Evolutionary conservation across 345 rosid species (phyloP), one percentile per base, ranked within the genome.

Genomic region (Pugionium cornutum): DNA sequence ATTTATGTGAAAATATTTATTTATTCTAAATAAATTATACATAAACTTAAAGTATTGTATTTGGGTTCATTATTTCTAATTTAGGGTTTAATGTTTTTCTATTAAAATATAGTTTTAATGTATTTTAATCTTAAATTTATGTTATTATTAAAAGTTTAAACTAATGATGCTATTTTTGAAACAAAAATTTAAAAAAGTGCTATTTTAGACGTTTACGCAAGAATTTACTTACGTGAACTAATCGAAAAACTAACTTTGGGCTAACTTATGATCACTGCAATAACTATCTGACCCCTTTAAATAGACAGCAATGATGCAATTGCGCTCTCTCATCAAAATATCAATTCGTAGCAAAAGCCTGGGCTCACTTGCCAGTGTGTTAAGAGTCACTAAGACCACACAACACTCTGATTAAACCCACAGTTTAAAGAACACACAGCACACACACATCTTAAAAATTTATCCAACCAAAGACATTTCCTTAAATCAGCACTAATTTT

Each of bases 341-440:
- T 63, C 69, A 48, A 56, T 32, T 68, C 46, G 5, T 64, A 64
- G 41, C 52, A 56, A 46, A 61, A 34, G 36, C 69, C 75, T 71
- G 70, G 75, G 70, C 69, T 71, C 65, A 64, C 75, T 64, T 64
- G 70, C 69, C 75, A 71, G 70, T 56, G 75, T 71, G 75, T 71
- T 69, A 62, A 71, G 75, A 64, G 58, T 71, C 64, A 71, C 75
- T 56, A 58, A 64, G 59, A 64, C 65, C 66, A 64, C 57, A 64
- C 57, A 64, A 58, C 67, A 61, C 53, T 37, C 65, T 64, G 65
- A 27, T 68, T 69, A 49, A 72, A 64, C 65, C 53, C 51, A 29
- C 32, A 71, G 75, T 40, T 64, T 40, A 18, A 18, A 18, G 18
- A 18, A 18, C 7, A 9, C 39, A 53, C 43, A 47, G 47, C 53